Evolutionary conservation across 2,329 filamentous ascomycete genomes (phyloP), one percentile per base, ranked within the genome.

Genomic region (Penicillium freii): DNA sequence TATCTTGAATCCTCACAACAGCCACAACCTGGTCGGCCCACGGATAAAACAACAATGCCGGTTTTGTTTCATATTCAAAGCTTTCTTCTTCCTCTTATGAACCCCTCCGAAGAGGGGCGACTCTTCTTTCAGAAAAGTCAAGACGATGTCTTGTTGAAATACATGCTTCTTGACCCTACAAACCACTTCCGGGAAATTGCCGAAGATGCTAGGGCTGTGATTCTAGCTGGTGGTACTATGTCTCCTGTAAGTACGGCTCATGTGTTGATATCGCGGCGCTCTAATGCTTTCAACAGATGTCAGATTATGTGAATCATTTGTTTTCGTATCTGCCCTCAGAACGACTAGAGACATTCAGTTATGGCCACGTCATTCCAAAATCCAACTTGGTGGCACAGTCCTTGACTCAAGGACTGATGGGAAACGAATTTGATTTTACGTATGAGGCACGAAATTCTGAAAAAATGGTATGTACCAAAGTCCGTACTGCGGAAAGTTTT

Each of bases 161-260:
- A 97, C 71, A 85, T 96, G 65, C 83, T 99, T 5, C 83, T 99
- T 0, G 94, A 96, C 33, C 93, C 94, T 0, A 92, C 92, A 0
- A 87, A 93, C 66, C 91, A 95, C 64, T 97, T 99, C 74, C 88
- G 88, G 8, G 89, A 92, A 11, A 89, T 97, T 51, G 91, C 93
- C 2, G 86, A 90, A 31, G 87, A 89, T 60, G 91, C 94, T 0
- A 83, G 92, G 57, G 90, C 93, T 2, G 89, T 99, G 4, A 88
- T 99, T 42, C 80, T 99, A 4, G 94, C 92, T 0, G 94, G 94
- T 57, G 94, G 94, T 23, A 99, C 94, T 27, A 97, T 99, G 94
- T 96, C 94, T 2, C 94, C 94, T 0, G 82, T 84, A 71, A 68
- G 76, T 68, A 19, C 4, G 3, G 13, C 9, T 23, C 13, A 13